phyloP scores from a whole-genome alignment of 257 asterid genomes.

The Nicotiana tabacum region DNA sequence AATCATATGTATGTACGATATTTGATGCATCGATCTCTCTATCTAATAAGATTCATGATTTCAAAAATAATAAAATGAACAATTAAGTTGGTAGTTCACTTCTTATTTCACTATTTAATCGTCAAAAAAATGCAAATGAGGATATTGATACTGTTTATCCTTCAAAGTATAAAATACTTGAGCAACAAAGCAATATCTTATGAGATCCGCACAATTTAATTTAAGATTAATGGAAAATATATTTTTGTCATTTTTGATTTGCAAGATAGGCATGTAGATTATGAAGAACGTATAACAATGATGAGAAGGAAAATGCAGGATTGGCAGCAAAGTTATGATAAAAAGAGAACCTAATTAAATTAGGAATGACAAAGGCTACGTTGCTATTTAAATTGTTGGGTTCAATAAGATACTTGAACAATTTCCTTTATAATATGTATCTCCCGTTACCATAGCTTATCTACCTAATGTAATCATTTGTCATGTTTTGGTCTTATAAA shows the following conservation, averaged over 20 bases:
- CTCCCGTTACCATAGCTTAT: neutral
- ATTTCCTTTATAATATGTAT: neutral
- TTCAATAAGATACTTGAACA: no score
- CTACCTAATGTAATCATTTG: neutral
- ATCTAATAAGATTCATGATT: no score
- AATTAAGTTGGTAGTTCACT: no score
- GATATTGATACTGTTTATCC: neutral
- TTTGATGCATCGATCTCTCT: no score
- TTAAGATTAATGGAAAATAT: no score
- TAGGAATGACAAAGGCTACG: neutral
- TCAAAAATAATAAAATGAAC: no score
- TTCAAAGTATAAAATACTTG: neutral
- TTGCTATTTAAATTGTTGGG: neutral
- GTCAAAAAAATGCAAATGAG: neutral
- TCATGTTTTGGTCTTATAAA: neutral
- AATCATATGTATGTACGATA: no score
- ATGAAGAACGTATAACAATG: neutral
- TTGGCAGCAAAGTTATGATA: no score
- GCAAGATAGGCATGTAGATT: neutral
- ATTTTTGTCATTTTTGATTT: no score
- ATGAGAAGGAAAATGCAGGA: neutral
- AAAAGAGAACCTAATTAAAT: no score
- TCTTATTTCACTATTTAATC: no score
- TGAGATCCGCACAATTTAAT: neutral
- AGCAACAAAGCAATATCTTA: neutral